Percentiles rank a stretch among this genome's conserved stretches.
Conservation (phyloP, 2,329 filamentous ascomycete genomes). For the Aspergillus latus region DNA sequence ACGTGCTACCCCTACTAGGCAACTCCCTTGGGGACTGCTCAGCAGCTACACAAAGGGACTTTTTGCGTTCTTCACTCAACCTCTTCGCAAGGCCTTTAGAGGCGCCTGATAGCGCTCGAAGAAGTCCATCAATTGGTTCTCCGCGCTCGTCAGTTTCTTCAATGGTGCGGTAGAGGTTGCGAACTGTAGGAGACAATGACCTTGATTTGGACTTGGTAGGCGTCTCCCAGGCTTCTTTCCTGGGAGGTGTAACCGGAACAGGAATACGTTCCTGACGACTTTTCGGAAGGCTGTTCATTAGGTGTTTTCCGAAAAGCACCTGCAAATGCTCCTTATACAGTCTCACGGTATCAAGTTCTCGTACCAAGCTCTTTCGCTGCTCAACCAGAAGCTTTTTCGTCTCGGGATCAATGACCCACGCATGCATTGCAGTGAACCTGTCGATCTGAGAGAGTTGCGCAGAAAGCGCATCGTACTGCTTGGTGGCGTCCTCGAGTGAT, state of each 20-base stretch:
- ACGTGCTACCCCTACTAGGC: neutral
- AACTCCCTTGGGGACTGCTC: neutral
- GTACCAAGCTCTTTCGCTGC: conserved; percentile 38
- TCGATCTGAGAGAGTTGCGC: conserved; percentile 38
- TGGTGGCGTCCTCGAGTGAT: conserved; percentile 30
- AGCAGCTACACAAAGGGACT: neutral
- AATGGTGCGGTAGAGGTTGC: conserved; percentile 30
- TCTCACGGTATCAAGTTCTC: conserved; percentile 38
- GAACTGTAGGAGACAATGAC: conserved; percentile 23
- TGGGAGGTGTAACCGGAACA: neutral
- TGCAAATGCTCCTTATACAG: conserved; percentile 39
- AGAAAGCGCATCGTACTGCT: conserved; percentile 32
- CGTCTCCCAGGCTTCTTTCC: conserved; percentile 4
- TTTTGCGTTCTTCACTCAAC: conserved; percentile 13
- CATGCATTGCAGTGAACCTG: conserved; percentile 40
- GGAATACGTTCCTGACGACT: conserved; percentile 4
- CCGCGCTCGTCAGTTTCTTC: conserved; percentile 32
- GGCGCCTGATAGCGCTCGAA: conserved; percentile 29
- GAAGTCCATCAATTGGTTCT: conserved; percentile 29
- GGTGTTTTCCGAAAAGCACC: conserved; percentile 19
- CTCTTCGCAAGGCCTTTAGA: conserved; percentile 17
- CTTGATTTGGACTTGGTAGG: conserved; percentile 10
- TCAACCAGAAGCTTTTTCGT: conserved; percentile 37
- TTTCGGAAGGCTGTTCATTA: neutral
- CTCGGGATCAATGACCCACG: conserved; percentile 36